Base-by-base conservation (phyloP, 192 early-diverging fungal genomes). In the Dispira parvispora region DNA sequence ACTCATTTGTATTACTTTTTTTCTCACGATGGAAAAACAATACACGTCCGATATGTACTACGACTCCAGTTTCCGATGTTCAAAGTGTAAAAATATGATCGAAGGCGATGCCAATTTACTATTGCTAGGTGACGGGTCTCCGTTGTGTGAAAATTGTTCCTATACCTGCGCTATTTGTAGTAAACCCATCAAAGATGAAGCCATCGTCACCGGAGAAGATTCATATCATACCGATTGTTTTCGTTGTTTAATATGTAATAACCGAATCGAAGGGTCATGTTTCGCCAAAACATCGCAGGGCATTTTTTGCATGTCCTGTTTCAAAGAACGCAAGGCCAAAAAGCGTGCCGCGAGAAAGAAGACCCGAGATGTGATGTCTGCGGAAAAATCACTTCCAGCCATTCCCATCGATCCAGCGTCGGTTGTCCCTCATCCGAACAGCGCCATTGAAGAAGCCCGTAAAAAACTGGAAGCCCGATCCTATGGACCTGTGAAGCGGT, bases 201-300 rank as follows among this genome's bases (percentile, higher is more conserved):
- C 88, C n/a, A 86, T 90, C 45, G 84, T 90, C 69, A 88, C 88
- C 46, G 88, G 84, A 8, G 83, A 86, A 46, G 86, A 84, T 28
- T 81, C 88, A 27, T 90, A 88, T 64, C 88, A 90, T 55, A 80
- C 82, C 5, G 86, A 87, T 57, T 90, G 88, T 62, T 90, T 90
- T 69, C 71, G 84, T 20, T 90, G 88, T 73, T 74, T 80, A 14
- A 80, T 78, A 58, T 90, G 88, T 64, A 75, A 80, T 44, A 73
- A 79, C 60, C 78, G 80, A 46, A 90, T 90, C 63, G 81, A 86
- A 53, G 86, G 87, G 64, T 73, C 85, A 57, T 81, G 84, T 16
- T 90, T 84, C 75, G 84, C 85, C 52, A 83, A 90, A 67, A 90
- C 88, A 47, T 85, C 80, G 46, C 84, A 86, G 77, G 88, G 88